phyloP scores from a whole-genome alignment of 2,329 filamentous ascomycete species.

The Tolypocladium sp. region DNA sequence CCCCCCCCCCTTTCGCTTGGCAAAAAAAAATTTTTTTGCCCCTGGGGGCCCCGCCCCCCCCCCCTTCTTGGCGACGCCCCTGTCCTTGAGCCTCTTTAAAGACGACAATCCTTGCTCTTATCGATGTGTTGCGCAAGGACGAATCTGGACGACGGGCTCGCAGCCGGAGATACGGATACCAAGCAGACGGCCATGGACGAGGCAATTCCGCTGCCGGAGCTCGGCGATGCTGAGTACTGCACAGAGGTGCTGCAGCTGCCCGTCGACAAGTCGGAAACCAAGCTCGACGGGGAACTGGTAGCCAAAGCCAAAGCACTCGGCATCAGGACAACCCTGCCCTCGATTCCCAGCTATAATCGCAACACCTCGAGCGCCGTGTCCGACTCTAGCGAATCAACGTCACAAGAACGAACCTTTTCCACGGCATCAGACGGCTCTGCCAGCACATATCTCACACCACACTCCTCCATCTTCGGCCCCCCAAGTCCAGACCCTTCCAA shows the following conservation, averaged over 20 bases:
- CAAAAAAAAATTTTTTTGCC: too few relatives aligned
- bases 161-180: not conserved
- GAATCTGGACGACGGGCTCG: not conserved
- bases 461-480: slow-evolving; percentile 29
- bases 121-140: not conserved
- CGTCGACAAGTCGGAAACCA: slow-evolving; percentile 24
- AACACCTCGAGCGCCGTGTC: slow-evolving; percentile 32
- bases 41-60: not conserved
- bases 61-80: not conserved
- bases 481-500: slow-evolving; percentile 8
- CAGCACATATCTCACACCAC: slow-evolving; percentile 30
- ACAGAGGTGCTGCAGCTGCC: slow-evolving; percentile 27
- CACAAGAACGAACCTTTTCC: slow-evolving; percentile 35
- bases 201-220: slow-evolving; percentile 21
- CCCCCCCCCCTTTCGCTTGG: too few relatives aligned
- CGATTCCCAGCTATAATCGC: slow-evolving; percentile 19
- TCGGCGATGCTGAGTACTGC: slow-evolving; percentile 29
- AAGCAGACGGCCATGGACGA: slow-evolving; percentile 3
- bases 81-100: not conserved
- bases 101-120: not conserved
- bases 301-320: slow-evolving; percentile 25
- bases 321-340: slow-evolving; percentile 17
- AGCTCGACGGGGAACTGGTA: slow-evolving; percentile 27
- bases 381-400: slow-evolving; percentile 27
- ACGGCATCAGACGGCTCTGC: slow-evolving; percentile 31